A percentile compares a stretch with the other conserved stretches of the same genome.
Evolutionary conservation across 495 filamentous ascomycete species (phyloP).

Genomic region (Tuber microsphaerosporum): DNA sequence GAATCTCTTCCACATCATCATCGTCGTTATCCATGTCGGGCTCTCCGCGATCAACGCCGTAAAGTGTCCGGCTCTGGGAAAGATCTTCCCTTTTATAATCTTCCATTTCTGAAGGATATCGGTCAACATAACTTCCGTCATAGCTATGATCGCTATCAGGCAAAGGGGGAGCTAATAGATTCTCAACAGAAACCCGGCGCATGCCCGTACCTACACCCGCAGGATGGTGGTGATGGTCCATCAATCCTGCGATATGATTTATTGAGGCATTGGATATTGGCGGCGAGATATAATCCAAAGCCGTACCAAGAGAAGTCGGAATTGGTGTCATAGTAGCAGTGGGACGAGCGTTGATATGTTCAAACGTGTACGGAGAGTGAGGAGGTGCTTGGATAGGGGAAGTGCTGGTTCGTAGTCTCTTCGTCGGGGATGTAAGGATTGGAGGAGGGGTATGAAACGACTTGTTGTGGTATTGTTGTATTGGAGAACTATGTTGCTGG

Average conservation of each 20-base stretch:
- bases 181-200: slow-evolving; percentile 40
- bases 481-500: slow-evolving; percentile 34
- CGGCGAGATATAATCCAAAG: slow-evolving; percentile 29
- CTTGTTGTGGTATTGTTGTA: slow-evolving; percentile 32
- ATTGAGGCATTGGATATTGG: slow-evolving; percentile 25
- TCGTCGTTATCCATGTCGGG: slow-evolving; percentile 38
- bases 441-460: slow-evolving; percentile 35
- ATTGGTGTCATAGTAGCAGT: slow-evolving; percentile 31
- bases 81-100: slow-evolving; percentile 27
- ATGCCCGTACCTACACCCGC: slow-evolving; percentile 32
- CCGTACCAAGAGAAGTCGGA: slow-evolving; percentile 32
- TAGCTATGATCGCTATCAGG: slow-evolving; percentile 30
- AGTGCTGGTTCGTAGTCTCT: slow-evolving; percentile 39
- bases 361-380: slow-evolving; percentile 34
- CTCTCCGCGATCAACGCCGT: slow-evolving; percentile 30
- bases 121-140: slow-evolving; percentile 27
- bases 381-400: slow-evolving; percentile 38
- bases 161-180: slow-evolving; percentile 35
- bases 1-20: slow-evolving; percentile 41
- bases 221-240: slow-evolving; percentile 23
- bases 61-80: slow-evolving; percentile 21
- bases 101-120: slow-evolving; percentile 29
- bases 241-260: slow-evolving; percentile 30
- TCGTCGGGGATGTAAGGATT: slow-evolving; percentile 34
- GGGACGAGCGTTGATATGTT: slow-evolving; percentile 31